Percentiles rank a stretch among this genome's conserved stretches.
Conservation (phyloP, 306 rosid genomes). For the Casuarina glauca region DNA sequence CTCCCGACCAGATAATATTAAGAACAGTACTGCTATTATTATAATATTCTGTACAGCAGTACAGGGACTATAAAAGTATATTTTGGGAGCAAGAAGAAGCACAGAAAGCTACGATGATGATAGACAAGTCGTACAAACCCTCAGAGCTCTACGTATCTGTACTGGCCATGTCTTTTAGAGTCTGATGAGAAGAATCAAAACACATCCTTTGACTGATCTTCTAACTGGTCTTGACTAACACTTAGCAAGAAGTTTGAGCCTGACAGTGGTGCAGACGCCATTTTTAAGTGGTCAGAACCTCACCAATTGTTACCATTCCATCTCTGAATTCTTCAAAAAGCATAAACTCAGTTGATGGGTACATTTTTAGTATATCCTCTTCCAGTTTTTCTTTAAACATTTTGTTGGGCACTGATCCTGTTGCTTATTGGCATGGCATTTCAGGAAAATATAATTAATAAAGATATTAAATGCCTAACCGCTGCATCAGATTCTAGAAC, state of each 20-base stretch:
- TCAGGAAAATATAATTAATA: neutral
- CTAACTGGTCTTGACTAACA: neutral
- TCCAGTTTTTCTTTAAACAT: neutral
- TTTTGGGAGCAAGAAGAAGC: neutral
- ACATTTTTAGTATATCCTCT: neutral
- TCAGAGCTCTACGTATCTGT: neutral
- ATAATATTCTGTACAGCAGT: no score
- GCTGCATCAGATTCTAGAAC: neutral
- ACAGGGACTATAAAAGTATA: no score
- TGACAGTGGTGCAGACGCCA: neutral
- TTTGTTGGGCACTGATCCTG: conserved; percentile 13
- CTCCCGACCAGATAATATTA: no score
- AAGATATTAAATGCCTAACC: neutral
- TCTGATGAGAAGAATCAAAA: neutral
- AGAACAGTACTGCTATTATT: no score
- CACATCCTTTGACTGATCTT: neutral
- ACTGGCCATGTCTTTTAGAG: neutral
- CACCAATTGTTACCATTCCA: neutral
- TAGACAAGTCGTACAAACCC: neutral
- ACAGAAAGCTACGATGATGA: neutral
- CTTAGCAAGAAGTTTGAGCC: neutral
- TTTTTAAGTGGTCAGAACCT: neutral
- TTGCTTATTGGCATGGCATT: conserved; percentile 1
- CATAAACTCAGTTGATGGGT: neutral
- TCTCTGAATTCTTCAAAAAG: neutral